Base-by-base conservation (phyloP, 768 basidiomycete genomes). In the Mycena galericulata region DNA sequence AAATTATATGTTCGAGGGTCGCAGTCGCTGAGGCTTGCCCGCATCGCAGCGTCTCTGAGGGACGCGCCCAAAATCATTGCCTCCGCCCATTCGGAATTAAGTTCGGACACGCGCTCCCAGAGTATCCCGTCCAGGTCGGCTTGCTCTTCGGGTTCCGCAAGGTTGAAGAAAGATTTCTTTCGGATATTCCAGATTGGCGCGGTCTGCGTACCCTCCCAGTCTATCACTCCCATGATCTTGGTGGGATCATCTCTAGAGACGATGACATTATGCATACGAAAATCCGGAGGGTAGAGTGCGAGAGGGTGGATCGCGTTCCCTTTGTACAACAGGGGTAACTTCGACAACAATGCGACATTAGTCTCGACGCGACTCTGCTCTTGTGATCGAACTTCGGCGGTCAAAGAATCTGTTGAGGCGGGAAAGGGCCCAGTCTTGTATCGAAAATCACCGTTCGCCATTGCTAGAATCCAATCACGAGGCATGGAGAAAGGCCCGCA, bases 401-500 rank as follows among this genome's bases (percentile, higher is more conserved):
- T 12, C 7, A 34, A 4, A 14, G 40, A 22, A 43, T 57, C 57
- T 17, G 6, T 36, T 36, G 32, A 27, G 27, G 26, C 24, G 10
- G 6, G 53, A 54, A 27, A 12, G 4, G 29, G 10, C 30, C 41
- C 18, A 45, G 43, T 43, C 18, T 66, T 38, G 54, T 65, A 72
- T 17, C 49, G 27, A 50, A 72, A 57, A 12, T 72, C 65, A 29
- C 30, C 32, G 34, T 59, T 59, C 27, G 65, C 65, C 54, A 41
- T 58, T 9, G 65, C 65, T 30, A 62, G 38, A 20, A 67, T 41
- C 65, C 64, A 67, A 14, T 53, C 64, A 24, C 46, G n/a, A 49
- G 50, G 20, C 20, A 43, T 63, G 9, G 40, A 30, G 32, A 64
- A 67, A 36, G 72, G 68, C 1, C 72, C 68, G 30, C 72, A 67